phyloP scores from a whole-genome alignment of 768 basidiomycete genomes.

The Paxillus ammoniavirescens region DNA sequence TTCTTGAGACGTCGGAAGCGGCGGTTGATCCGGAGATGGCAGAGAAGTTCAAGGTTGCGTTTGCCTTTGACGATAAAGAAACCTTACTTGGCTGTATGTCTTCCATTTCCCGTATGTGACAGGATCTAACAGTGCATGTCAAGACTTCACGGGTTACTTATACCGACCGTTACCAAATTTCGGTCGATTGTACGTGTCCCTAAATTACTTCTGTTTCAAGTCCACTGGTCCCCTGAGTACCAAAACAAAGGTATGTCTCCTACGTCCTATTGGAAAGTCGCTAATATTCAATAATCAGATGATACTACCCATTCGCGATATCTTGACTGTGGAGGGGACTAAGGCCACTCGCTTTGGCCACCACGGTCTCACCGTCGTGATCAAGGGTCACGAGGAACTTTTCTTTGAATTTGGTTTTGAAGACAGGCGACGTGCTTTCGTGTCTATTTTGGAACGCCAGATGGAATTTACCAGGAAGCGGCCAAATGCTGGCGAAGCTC shows the following conservation, averaged over 20 bases:
- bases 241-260: slow-evolving; percentile 72
- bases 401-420: slow-evolving; percentile 92
- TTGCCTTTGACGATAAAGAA: slow-evolving; percentile 90
- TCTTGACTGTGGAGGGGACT: slow-evolving; percentile 79
- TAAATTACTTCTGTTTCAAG: slow-evolving; percentile 92
- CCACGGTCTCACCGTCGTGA: slow-evolving; percentile 83
- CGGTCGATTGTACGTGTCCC: slow-evolving; percentile 89
- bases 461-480: slow-evolving; percentile 69
- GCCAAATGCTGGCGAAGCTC: slow-evolving; percentile 42
- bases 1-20: slow-evolving; percentile 73
- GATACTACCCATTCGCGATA: slow-evolving; percentile 89
- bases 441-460: slow-evolving; percentile 71
- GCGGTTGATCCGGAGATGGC: slow-evolving; percentile 57
- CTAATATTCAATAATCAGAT: slow-evolving; percentile 53
- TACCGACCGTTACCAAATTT: slow-evolving; percentile 87
- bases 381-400: slow-evolving; percentile 95
- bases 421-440: slow-evolving; percentile 78
- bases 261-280: background rate
- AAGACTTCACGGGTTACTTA: slow-evolving; percentile 90
- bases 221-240: slow-evolving; percentile 76
- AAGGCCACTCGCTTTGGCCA: slow-evolving; percentile 90
- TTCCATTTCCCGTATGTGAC: background rate
- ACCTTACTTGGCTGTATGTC: slow-evolving; percentile 81
- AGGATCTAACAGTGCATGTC: slow-evolving; percentile 5
- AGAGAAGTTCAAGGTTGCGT: slow-evolving; percentile 77